These are phyloP conservation scores for Penicillium odoratum DNA, from an alignment of 495 filamentous ascomycete species.

Conservation along the genomic window DNA sequence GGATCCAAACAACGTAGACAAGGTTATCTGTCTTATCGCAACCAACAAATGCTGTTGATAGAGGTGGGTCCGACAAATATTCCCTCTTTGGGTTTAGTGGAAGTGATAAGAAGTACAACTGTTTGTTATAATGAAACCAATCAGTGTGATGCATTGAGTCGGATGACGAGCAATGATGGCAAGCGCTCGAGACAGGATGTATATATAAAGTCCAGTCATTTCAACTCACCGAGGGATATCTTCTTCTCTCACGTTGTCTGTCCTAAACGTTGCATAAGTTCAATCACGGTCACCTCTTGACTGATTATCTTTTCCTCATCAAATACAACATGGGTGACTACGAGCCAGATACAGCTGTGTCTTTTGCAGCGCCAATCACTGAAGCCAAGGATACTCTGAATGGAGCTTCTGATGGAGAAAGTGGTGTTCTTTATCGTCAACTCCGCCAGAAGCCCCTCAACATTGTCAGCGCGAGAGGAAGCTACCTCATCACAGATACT, in stretches of 20 bases:
- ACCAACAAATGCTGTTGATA: not conserved
- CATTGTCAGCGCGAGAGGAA: constrained; percentile 23
- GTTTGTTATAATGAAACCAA: not conserved
- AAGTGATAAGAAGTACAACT: constrained; percentile 13
- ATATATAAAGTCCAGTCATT: too few relatives aligned
- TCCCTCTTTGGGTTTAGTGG: constrained; percentile 28
- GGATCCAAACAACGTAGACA: not conserved
- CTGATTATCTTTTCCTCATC: not conserved
- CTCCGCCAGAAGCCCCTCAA: constrained; percentile 21
- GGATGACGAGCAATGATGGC: not conserved
- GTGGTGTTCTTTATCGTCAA: constrained; percentile 32
- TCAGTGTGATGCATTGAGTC: not conserved
- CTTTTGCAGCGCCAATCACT: not conserved
- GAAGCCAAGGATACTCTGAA: not conserved
- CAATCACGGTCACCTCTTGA: not conserved
- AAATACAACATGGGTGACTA: constrained; percentile 27
- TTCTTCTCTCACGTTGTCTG: too few relatives aligned
- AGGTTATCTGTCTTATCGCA: constrained; percentile 3
- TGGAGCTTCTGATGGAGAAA: constrained; percentile 2
- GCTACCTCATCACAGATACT: constrained; percentile 37
- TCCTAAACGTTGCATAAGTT: too few relatives aligned
- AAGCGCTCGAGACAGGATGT: too few relatives aligned
- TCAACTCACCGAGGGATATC: too few relatives aligned
- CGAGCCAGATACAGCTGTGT: constrained; percentile 8
- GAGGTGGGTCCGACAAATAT: constrained; percentile 33